phyloP scores from a whole-genome alignment of 2,329 filamentous ascomycete genomes.

The Fusarium oxysporum region DNA sequence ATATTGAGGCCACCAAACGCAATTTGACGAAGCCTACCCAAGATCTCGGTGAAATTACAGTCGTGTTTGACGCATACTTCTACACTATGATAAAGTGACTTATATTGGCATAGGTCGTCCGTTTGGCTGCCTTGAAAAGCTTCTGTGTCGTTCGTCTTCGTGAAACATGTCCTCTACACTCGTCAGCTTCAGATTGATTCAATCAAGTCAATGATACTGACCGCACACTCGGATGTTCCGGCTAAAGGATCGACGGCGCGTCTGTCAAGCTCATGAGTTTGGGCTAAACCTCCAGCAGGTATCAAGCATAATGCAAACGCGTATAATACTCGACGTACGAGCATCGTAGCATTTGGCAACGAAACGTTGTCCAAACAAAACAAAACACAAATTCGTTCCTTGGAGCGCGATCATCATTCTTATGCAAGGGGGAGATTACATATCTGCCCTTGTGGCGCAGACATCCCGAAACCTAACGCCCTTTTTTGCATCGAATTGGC shows the following conservation, averaged over 20 bases:
- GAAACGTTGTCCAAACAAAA: background rate
- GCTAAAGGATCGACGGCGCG: background rate
- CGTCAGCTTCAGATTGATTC: background rate
- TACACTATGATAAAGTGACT: background rate
- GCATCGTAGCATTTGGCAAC: background rate
- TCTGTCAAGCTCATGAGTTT: background rate
- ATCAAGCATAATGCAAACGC: background rate
- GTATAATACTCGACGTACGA: background rate
- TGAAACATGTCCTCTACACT: background rate
- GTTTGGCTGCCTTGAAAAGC: background rate
- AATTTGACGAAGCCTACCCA: rapidly evolving
- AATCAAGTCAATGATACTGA: rapidly evolving
- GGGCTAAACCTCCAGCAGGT: too few relatives aligned
- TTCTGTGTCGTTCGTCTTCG: background rate
- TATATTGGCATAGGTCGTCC: background rate
- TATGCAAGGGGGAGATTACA: background rate
- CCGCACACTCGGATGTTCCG: background rate
- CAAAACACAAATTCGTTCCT: background rate
- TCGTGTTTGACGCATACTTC: background rate
- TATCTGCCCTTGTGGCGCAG: background rate
- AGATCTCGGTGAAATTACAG: background rate
- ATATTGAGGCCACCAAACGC: rapidly evolving
- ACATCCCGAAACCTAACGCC: background rate
- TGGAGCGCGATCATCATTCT: background rate
- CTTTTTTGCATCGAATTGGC: background rate